Conservation (phyloP, 257 asterid species). For the Solanum habrochaites region DNA sequence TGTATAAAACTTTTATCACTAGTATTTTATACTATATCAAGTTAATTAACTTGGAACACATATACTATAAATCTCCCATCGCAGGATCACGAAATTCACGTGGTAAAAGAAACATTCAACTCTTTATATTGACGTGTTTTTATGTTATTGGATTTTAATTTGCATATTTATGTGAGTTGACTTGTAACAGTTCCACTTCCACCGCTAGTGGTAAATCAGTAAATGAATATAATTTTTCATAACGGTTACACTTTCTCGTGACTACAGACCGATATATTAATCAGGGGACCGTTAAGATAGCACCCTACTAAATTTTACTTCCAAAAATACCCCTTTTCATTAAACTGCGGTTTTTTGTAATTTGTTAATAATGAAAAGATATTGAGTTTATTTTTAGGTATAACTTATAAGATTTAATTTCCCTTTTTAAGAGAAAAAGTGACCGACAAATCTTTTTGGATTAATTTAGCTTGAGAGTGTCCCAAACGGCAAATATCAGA, state of each 20-base stretch:
- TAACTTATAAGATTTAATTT: background rate
- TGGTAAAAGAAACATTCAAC: background rate
- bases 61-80: background rate
- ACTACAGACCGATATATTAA: background rate
- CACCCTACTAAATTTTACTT: constrained; percentile 1
- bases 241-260: background rate
- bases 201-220: background rate
- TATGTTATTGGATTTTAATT: background rate
- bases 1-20: too few relatives aligned
- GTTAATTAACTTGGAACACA: background rate
- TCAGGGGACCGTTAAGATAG: background rate
- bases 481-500: background rate
- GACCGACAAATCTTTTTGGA: constrained; percentile 14
- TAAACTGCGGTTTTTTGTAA: background rate
- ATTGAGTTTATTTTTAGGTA: background rate
- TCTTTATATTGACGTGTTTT: background rate
- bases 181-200: background rate
- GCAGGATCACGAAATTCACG: background rate
- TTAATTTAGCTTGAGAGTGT: background rate
- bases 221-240: background rate
- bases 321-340: background rate
- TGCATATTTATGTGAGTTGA: background rate
- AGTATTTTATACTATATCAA: background rate
- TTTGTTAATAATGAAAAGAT: background rate
- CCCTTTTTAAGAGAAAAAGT: constrained; percentile 12